Percentiles rank a stretch among this genome's conserved stretches.
Conservation (phyloP, 1,284 basidiomycete species). For the Apiotrichum mycotoxinovorans region DNA sequence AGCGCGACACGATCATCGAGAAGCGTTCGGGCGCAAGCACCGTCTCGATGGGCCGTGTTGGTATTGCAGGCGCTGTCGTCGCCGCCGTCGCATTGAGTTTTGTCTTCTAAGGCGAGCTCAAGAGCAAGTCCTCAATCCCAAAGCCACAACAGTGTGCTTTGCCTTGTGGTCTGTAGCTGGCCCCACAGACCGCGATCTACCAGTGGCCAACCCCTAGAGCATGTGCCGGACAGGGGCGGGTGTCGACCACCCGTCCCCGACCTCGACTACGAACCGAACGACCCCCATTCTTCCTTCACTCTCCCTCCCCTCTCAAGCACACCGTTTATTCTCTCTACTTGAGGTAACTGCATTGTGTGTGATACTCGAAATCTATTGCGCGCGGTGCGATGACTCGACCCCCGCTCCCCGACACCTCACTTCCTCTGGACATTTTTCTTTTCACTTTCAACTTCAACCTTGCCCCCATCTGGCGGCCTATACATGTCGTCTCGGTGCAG, state of each 20-base stretch:
- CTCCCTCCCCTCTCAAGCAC: not conserved
- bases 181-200: no score
- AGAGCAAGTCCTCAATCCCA: no score
- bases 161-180: no score
- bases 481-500: not conserved
- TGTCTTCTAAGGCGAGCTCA: not conserved
- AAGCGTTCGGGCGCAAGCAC: not conserved
- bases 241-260: not conserved
- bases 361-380: no score
- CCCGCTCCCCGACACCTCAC: no score
- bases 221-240: not conserved
- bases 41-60: not conserved
- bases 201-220: not conserved
- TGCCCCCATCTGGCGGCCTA: not conserved
- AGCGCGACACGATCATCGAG: slow-evolving; percentile 1
- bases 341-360: no score
- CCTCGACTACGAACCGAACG: not conserved
- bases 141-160: no score
- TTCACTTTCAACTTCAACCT: not conserved
- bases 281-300: not conserved
- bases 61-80: not conserved
- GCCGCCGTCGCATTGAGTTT: slow-evolving; percentile 4
- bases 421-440: not conserved
- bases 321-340: no score
- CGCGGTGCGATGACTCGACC: no score